Conservation (phyloP, 345 rosid genomes). For the Lepidium sativum region DNA sequence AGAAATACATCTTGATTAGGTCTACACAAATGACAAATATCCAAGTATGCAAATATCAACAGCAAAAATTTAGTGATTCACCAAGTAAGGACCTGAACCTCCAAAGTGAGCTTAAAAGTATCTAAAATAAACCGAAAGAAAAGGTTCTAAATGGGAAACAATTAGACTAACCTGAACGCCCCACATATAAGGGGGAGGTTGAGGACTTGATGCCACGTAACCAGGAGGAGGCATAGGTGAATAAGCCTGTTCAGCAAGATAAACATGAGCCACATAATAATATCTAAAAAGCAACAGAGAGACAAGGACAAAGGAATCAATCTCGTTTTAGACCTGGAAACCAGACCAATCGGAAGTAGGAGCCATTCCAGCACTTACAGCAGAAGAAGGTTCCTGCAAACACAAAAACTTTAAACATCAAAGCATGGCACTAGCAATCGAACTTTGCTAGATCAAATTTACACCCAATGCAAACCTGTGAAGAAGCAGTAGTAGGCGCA, state of each 20-base stretch:
- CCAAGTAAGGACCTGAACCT: background rate
- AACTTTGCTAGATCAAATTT: background rate
- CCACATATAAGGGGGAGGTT: slow-evolving; percentile 98
- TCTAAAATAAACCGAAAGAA: background rate
- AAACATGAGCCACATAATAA: background rate
- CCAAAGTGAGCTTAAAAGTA: background rate
- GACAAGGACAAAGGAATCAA: slow-evolving; percentile 7
- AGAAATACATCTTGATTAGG: background rate
- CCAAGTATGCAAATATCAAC: background rate
- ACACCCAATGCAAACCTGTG: slow-evolving; percentile 42
- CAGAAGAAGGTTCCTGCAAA: slow-evolving; percentile 60
- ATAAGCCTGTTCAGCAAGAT: slow-evolving; percentile 51
- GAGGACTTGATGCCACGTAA: slow-evolving; percentile 87
- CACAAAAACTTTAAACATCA: slow-evolving; percentile 1
- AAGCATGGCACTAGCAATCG: background rate
- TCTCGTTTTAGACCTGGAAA: slow-evolving; percentile 58
- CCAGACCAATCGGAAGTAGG: slow-evolving; percentile 89
- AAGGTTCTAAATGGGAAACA: background rate
- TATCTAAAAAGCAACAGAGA: background rate
- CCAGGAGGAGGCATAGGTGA: slow-evolving; percentile 94
- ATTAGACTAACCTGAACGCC: slow-evolving; percentile 71
- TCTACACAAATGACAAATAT: background rate
- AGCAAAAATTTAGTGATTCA: background rate
- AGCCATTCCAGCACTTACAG: slow-evolving; percentile 45
- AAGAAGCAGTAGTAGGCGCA: slow-evolving; percentile 30